Conservation (phyloP, 768 basidiomycete species). For the Suillus ampliporus region DNA sequence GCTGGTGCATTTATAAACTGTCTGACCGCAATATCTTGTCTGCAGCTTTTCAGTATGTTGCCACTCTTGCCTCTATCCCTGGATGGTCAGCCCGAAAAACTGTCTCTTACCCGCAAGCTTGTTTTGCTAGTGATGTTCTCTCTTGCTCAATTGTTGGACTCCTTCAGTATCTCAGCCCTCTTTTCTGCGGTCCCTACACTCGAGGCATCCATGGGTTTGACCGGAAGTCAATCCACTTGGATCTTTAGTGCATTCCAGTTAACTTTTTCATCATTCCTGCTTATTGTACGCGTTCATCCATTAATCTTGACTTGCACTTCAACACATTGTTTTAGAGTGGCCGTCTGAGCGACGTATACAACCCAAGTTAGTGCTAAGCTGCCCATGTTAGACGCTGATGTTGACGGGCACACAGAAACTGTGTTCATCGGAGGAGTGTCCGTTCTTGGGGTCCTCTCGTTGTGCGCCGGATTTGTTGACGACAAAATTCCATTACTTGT, state of each 20-base stretch:
- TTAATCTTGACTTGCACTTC: too few relatives aligned
- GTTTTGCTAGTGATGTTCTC: slow-evolving; percentile 39
- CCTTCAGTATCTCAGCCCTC: slow-evolving; percentile 40
- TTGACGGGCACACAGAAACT: slow-evolving; percentile 32
- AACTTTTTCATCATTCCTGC: slow-evolving; percentile 46
- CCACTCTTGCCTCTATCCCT: background rate
- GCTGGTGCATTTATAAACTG: too few relatives aligned
- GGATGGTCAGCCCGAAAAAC: background rate
- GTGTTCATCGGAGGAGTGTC: slow-evolving; percentile 48
- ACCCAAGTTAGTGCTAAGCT: slow-evolving; percentile 39
- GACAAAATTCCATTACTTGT: slow-evolving; percentile 54
- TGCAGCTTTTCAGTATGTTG: slow-evolving; percentile 1
- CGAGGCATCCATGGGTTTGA: slow-evolving; percentile 27
- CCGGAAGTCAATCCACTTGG: slow-evolving; percentile 39
- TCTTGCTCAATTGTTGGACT: slow-evolving; percentile 43
- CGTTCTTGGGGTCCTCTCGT: slow-evolving; percentile 47
- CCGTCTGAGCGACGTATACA: slow-evolving; percentile 44
- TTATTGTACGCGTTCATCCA: slow-evolving; percentile 31
- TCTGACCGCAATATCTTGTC: background rate
- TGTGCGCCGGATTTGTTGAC: slow-evolving; percentile 51
- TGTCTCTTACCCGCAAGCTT: slow-evolving; percentile 23
- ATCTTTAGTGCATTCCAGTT: slow-evolving; percentile 44
- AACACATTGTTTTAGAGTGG: slow-evolving; percentile 35
- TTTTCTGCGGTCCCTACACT: slow-evolving; percentile 39
- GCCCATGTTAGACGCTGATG: background rate